Percentiles rank a stretch among this genome's conserved stretches.
These are phyloP conservation scores for Poronia punctata DNA, from an alignment of 495 filamentous ascomycete genomes.

Conservation along the genomic window DNA sequence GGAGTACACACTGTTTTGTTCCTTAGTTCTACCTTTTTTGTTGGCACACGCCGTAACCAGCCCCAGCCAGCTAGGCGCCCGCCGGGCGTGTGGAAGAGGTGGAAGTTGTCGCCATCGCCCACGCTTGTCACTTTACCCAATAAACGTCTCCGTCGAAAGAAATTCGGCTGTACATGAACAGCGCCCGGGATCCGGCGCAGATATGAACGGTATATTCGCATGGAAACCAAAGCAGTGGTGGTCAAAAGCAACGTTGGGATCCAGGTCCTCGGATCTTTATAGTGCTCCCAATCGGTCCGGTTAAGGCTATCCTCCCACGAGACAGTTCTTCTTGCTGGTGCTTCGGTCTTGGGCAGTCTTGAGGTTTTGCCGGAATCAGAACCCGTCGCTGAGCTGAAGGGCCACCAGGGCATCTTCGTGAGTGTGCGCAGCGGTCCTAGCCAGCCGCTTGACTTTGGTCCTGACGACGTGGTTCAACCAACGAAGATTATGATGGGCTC, in stretches of 20 bases:
- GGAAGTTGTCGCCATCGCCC: constrained; percentile 92
- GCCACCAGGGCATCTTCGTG: constrained; percentile 10
- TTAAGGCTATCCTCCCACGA: constrained; percentile 48
- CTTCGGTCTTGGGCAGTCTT: constrained; percentile 13
- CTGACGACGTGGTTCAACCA: background rate
- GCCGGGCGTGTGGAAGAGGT: constrained; percentile 88
- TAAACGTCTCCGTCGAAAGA: constrained; percentile 64
- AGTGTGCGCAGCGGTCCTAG: background rate
- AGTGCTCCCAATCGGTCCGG: constrained; percentile 57
- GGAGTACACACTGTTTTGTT: constrained; percentile 60
- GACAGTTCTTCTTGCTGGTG: constrained; percentile 26
- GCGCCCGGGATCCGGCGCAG: constrained; percentile 75
- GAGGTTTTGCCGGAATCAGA: constrained; percentile 12
- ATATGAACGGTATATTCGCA: constrained; percentile 63
- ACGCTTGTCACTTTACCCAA: constrained; percentile 87
- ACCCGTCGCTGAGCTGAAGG: constrained; percentile 2
- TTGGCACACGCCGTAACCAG: constrained; percentile 74
- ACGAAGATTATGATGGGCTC: background rate
- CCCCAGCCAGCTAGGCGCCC: constrained; percentile 84
- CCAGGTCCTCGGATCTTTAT: constrained; percentile 58
- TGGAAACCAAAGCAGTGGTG: constrained; percentile 49
- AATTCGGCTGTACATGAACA: constrained; percentile 57
- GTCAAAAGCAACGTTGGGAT: constrained; percentile 65
- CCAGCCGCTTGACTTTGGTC: background rate
- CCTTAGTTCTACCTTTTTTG: constrained; percentile 56